Conservation (phyloP, 768 basidiomycete species). For the Boletales sp. region DNA sequence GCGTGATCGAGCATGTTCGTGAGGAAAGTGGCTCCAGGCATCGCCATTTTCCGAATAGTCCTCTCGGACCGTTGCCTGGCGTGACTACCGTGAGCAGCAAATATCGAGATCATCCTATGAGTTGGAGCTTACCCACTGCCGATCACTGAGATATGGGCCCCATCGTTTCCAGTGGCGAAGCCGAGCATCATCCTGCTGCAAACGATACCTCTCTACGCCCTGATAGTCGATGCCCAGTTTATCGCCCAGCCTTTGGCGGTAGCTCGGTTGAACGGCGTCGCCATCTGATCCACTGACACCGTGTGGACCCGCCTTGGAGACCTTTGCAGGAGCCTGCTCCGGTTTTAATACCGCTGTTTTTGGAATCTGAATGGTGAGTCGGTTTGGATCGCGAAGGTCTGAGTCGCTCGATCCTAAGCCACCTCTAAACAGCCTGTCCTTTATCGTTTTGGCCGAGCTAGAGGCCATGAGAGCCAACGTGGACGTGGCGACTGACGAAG, state of each 20-base stretch:
- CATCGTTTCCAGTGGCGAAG: conserved; percentile 96
- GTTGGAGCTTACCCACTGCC: conserved; percentile 80
- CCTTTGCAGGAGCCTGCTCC: conserved; percentile 40
- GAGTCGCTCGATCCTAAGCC: conserved; percentile 18
- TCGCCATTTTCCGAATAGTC: conserved; percentile 97
- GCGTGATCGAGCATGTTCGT: conserved; percentile 88
- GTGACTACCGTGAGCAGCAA: conserved; percentile 11
- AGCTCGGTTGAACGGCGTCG: conserved; percentile 30
- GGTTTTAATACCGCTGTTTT: conserved; percentile 36
- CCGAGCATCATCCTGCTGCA: conserved; percentile 76
- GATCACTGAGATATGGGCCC: conserved; percentile 96
- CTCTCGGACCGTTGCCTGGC: conserved; percentile 93
- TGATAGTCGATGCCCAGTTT: conserved; percentile 69
- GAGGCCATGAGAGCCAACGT: conserved; percentile 37
- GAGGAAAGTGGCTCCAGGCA: conserved; percentile 94
- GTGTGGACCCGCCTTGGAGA: conserved; percentile 35
- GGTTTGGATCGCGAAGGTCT: conserved; percentile 27
- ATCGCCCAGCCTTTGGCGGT: conserved; percentile 64
- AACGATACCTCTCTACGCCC: conserved; percentile 77
- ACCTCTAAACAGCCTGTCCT: conserved; percentile 67
- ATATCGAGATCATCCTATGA: not conserved
- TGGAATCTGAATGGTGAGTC: conserved; percentile 71
- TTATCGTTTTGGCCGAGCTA: conserved; percentile 56
- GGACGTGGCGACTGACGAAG: not conserved
- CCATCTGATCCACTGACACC: conserved; percentile 3